Evolutionary conservation across 495 filamentous ascomycete genomes (phyloP).

Genomic region (Podospora tetraspora): DNA sequence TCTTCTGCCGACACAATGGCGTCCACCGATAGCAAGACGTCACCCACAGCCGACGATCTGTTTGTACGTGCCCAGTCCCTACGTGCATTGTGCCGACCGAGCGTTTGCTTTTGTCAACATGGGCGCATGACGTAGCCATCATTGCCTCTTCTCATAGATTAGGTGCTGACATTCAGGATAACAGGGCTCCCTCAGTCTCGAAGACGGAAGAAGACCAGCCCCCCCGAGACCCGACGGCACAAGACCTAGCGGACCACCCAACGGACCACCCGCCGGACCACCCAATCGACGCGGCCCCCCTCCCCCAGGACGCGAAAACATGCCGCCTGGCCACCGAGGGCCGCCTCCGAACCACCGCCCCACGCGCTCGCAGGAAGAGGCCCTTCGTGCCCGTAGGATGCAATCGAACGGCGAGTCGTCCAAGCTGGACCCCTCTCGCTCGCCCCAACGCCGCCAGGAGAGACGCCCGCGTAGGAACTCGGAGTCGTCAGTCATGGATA

Average conservation of each 20-base stretch:
- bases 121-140: conserved; percentile 7
- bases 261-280: conserved; percentile 17
- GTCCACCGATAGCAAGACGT: conserved; percentile 47
- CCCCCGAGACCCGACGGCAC: conserved; percentile 32
- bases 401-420: conserved; percentile 31
- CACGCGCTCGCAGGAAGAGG: conserved; percentile 58
- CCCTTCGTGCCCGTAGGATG: conserved; percentile 41
- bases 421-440: conserved; percentile 30
- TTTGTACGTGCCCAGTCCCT: conserved; percentile 65
- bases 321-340: conserved; percentile 38
- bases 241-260: conserved; percentile 22
- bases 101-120: neutral
- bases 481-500: conserved; percentile 81
- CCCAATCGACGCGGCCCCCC: conserved; percentile 34
- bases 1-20: conserved; percentile 51
- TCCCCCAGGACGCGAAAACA: conserved; percentile 45
- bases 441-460: conserved; percentile 37
- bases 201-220: conserved; percentile 32
- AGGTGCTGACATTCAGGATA: conserved; percentile 11
- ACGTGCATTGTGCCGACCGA: neutral
- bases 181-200: conserved; percentile 49
- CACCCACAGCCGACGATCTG: conserved; percentile 69
- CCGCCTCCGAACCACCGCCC: conserved; percentile 51
- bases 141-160: neutral
- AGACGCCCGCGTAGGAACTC: conserved; percentile 79